phyloP scores from a whole-genome alignment of 2,329 filamentous ascomycete genomes.

The Fusarium sp. region DNA sequence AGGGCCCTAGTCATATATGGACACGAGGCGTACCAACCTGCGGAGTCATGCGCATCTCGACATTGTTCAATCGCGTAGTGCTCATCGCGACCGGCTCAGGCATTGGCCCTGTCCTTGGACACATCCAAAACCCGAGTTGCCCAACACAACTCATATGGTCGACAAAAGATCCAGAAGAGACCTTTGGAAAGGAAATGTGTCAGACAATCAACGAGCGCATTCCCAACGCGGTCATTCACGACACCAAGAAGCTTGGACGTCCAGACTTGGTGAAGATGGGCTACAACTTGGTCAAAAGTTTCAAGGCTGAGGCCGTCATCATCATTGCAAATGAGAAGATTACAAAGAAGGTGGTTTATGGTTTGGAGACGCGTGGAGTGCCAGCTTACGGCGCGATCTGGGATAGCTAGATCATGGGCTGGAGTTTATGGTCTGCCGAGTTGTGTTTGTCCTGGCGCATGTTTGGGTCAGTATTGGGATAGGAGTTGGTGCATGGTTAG shows the following conservation, averaged over 20 bases:
- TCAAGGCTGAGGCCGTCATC: slow-evolving; percentile 73
- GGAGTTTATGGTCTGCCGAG: neutral
- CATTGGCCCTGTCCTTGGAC: slow-evolving; percentile 73
- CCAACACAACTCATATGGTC: slow-evolving; percentile 74
- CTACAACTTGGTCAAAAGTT: slow-evolving; percentile 64
- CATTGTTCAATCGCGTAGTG: slow-evolving; percentile 71
- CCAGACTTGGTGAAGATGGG: slow-evolving; percentile 62
- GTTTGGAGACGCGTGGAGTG: slow-evolving; percentile 70
- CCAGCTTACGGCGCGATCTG: slow-evolving; percentile 78
- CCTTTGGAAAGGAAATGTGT: slow-evolving; percentile 68
- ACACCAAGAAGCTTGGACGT: slow-evolving; percentile 68
- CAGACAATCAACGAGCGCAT: slow-evolving; percentile 65
- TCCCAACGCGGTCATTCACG: slow-evolving; percentile 70
- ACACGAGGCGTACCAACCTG: slow-evolving; percentile 72
- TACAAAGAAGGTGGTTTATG: slow-evolving; percentile 74
- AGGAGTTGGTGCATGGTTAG: neutral
- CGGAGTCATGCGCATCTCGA: slow-evolving; percentile 73
- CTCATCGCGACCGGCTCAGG: slow-evolving; percentile 77
- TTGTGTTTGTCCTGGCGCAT: neutral
- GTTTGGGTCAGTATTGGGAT: neutral
- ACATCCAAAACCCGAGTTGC: slow-evolving; percentile 60
- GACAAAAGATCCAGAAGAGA: slow-evolving; percentile 67
- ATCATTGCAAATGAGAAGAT: slow-evolving; percentile 75
- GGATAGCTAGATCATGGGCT: slow-evolving; percentile 55
- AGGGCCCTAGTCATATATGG: slow-evolving; percentile 70